Conservation (phyloP, 75 land plant genomes). For the Pinus tabuliformis region DNA sequence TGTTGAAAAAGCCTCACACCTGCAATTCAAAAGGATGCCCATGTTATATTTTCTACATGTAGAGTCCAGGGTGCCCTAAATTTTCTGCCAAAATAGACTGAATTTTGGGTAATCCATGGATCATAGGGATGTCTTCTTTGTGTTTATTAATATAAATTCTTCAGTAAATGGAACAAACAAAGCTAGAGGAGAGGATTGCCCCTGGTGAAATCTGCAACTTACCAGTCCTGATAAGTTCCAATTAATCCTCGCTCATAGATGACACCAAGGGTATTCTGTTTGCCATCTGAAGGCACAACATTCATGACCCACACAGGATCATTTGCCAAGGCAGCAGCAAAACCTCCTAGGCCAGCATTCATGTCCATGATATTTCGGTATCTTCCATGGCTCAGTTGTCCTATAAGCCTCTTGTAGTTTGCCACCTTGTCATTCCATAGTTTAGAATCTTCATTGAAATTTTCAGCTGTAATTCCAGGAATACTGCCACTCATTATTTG, state of each 20-base stretch:
- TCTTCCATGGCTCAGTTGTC: constrained; percentile 26
- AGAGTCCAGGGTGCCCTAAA: too few species aligned
- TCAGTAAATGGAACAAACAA: too few species aligned
- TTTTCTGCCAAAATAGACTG: too few species aligned
- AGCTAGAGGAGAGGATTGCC: too few species aligned
- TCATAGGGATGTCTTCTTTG: too few species aligned
- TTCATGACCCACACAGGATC: constrained; percentile 67
- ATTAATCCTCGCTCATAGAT: constrained; percentile 63
- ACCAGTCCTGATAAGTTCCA: constrained; percentile 63
- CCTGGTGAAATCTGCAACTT: not conserved
- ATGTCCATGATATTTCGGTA: constrained; percentile 62
- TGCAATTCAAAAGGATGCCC: constrained; percentile 12
- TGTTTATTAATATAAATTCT: too few species aligned
- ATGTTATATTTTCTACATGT: not conserved
- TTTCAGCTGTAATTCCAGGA: constrained; percentile 37
- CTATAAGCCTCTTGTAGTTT: constrained; percentile 30
- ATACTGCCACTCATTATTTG: constrained; percentile 55
- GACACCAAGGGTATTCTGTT: constrained; percentile 51
- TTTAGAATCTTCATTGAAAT: constrained; percentile 31
- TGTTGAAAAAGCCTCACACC: constrained; percentile 97
- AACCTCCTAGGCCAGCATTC: constrained; percentile 55
- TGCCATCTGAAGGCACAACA: constrained; percentile 34
- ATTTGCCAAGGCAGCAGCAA: constrained; percentile 51
- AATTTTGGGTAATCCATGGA: too few species aligned
- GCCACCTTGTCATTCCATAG: constrained; percentile 31